These are phyloP conservation scores for Pharnaceum exiguum DNA, from an alignment of 148 eudicot genomes.

Conservation along the genomic window DNA sequence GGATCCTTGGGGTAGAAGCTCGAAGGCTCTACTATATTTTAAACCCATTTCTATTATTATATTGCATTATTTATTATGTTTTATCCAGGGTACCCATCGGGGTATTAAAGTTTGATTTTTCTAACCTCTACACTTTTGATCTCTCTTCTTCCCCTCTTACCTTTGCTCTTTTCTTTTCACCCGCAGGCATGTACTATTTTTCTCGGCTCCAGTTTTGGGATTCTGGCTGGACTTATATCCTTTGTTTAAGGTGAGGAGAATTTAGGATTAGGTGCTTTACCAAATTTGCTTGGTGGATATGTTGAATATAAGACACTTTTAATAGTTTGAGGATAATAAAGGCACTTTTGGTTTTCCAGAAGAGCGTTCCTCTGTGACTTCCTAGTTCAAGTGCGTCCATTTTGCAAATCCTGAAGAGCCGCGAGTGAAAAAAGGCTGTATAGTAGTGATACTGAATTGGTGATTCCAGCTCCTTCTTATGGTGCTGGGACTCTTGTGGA, in stretches of 20 bases:
- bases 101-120: constrained; percentile 15
- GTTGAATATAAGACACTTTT: constrained; percentile 23
- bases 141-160: background rate
- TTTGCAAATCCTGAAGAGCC: constrained; percentile 14
- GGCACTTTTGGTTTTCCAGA: constrained; percentile 12
- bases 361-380: background rate
- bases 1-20: too few relatives aligned
- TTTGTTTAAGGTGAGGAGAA: constrained; percentile 18
- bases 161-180: too few relatives aligned
- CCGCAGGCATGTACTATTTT: constrained; percentile 4
- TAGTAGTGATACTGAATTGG: constrained; percentile 2
- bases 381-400: constrained; percentile 7
- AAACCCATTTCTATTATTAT: too few relatives aligned
- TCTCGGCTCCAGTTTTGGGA: background rate
- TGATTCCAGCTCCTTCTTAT: constrained; percentile 8
- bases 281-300: constrained; percentile 10
- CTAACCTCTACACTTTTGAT: constrained; percentile 3
- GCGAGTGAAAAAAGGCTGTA: constrained; percentile 5
- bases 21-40: too few relatives aligned
- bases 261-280: constrained; percentile 14
- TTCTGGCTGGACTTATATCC: constrained; percentile 5
- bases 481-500: constrained; percentile 19
- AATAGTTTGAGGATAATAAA: constrained; percentile 23
- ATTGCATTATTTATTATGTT: too few relatives aligned
- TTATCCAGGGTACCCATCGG: too few relatives aligned